Base-by-base conservation (phyloP, 2,329 filamentous ascomycete species). In the Exophiala calicioides region DNA sequence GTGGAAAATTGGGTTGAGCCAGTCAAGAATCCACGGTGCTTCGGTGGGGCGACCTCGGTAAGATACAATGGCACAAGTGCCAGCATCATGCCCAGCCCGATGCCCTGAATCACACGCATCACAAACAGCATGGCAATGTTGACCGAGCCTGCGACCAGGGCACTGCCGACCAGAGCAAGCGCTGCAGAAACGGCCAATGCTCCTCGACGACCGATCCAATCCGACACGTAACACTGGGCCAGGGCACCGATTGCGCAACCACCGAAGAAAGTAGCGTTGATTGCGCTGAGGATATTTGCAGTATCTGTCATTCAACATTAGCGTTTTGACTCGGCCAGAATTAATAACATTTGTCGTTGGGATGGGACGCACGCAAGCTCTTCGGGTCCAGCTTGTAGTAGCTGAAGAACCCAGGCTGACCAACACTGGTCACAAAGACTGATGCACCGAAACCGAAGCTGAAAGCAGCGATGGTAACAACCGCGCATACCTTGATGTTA, bases 251-350 rank as follows among this genome's bases (percentile, higher is more conserved):
- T 43, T 27, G 62, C 62, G 12, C 60, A 65, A 7, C 70, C 70
- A 3, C 68, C 70, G 13, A 64, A 67, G 52, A 68, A 69, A 5
- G 73, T 59, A 21, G 70, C 70, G 57, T 72, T 73, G 39, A 72
- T 60, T n/a, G 69, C 71, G n/a, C 67, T 69, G 24, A 27, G 24
- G 12, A 27, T 27, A 27, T 12, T 27, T 7, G 24, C 24, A 7
- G 24, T 45, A 47, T 19, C 48, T n/a, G n/a, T n/a, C n/a, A n/a
- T n/a, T n/a, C n/a, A n/a, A n/a, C n/a, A n/a, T n/a, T n/a, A n/a
- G n/a, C n/a, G n/a, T n/a, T n/a, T n/a, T n/a, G n/a, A n/a, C n/a
- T n/a, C n/a, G n/a, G n/a, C n/a, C n/a, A n/a, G n/a, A n/a, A n/a
- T n/a, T n/a, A n/a, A n/a, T n/a, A n/a, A n/a, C n/a, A n/a, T n/a